Evolutionary conservation across 2,329 filamentous ascomycete genomes (phyloP).

Genomic region (Rhinocladiella mackenziei): DNA sequence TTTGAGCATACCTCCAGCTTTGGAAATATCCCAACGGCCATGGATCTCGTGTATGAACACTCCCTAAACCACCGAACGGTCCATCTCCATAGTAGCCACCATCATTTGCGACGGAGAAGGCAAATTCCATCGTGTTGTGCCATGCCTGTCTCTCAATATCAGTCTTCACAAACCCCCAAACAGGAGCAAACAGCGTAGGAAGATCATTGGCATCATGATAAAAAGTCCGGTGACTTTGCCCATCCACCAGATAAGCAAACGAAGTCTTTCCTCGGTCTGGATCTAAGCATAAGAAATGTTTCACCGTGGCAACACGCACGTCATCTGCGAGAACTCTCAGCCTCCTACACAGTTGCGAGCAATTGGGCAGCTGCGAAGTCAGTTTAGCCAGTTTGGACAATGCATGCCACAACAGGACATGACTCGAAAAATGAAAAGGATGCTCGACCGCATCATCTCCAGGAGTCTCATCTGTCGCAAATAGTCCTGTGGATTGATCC

Average conservation of each 20-base stretch:
- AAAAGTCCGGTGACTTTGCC: slow-evolving; percentile 8
- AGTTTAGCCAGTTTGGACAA: slow-evolving; percentile 9
- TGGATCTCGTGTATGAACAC: slow-evolving; percentile 14
- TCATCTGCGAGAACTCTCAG: slow-evolving; percentile 1
- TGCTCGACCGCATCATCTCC: slow-evolving; percentile 14
- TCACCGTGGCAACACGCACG: slow-evolving; percentile 8
- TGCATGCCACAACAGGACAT: slow-evolving; percentile 14
- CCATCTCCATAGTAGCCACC: slow-evolving; percentile 14
- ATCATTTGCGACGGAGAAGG: slow-evolving; percentile 9
- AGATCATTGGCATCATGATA: slow-evolving; percentile 20
- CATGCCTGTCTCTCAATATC: slow-evolving; percentile 11
- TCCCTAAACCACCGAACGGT: slow-evolving; percentile 14
- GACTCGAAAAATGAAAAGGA: slow-evolving; percentile 20
- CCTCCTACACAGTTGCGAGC: background rate
- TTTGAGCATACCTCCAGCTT: slow-evolving; percentile 17
- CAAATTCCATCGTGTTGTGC: slow-evolving; percentile 17
- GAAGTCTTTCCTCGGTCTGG: background rate
- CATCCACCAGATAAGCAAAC: slow-evolving; percentile 17
- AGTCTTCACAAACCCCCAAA: slow-evolving; percentile 10
- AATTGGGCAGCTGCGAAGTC: background rate
- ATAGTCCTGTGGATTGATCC: slow-evolving; percentile 7
- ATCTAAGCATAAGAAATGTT: slow-evolving; percentile 9
- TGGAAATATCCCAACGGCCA: slow-evolving; percentile 19
- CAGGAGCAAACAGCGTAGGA: slow-evolving; percentile 11
- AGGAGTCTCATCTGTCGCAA: slow-evolving; percentile 15